phyloP scores from a whole-genome alignment of 768 basidiomycete genomes.

The Mycena vulgaris region DNA sequence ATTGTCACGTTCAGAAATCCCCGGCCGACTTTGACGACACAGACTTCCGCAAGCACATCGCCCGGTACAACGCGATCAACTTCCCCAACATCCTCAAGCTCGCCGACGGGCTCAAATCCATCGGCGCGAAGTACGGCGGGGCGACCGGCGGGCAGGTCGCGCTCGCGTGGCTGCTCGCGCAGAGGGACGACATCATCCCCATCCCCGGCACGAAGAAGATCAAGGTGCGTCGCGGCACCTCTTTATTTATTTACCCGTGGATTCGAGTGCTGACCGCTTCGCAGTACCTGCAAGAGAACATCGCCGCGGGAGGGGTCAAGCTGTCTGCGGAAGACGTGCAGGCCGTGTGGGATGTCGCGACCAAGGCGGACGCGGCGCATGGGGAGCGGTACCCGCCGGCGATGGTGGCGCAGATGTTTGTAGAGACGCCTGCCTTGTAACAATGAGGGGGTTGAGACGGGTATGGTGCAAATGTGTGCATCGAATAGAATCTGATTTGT shows the following conservation, averaged over 20 bases:
- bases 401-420: conserved; percentile 19
- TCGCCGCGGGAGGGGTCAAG: background rate
- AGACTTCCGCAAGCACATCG: conserved; percentile 47
- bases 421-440: conserved; percentile 7
- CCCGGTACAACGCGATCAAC: conserved; percentile 55
- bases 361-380: background rate
- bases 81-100: conserved; percentile 64
- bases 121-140: conserved; percentile 55
- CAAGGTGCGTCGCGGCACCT: no score
- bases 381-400: conserved; percentile 6
- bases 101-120: conserved; percentile 54
- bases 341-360: conserved; percentile 11
- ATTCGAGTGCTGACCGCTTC: background rate
- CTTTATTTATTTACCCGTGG: background rate
- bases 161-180: conserved; percentile 67
- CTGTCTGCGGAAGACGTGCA: background rate
- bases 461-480: no score
- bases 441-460: no score
- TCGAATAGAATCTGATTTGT: no score
- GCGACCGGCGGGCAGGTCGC: no score
- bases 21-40: no score
- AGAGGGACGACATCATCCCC: conserved; percentile 62
- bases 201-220: no score
- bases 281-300: conserved; percentile 7
- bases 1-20: conserved; percentile 54